These are phyloP conservation scores for Backusella psychrophila DNA, from an alignment of 192 early-diverging fungal genomes.

Conservation along the genomic window DNA sequence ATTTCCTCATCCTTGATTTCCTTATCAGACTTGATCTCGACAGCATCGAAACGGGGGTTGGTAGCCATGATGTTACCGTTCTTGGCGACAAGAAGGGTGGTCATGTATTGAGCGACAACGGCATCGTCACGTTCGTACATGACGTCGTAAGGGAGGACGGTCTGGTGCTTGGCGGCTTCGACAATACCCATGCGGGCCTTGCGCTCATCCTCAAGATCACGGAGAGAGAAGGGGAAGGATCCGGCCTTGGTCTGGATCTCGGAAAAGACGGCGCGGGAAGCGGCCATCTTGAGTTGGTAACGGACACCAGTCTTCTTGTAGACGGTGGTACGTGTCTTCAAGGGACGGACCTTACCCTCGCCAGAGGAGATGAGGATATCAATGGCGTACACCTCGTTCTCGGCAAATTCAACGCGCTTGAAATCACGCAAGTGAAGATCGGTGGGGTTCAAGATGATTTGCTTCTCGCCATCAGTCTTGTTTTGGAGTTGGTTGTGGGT, in stretches of 20 bases:
- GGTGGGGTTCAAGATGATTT: constrained; percentile 89
- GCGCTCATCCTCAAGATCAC: constrained; percentile 86
- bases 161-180: constrained; percentile 82
- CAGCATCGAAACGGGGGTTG: constrained; percentile 69
- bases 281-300: constrained; percentile 87
- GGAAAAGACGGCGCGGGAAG: constrained; percentile 69
- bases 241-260: constrained; percentile 81
- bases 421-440: constrained; percentile 73
- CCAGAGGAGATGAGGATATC: constrained; percentile 89
- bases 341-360: constrained; percentile 78
- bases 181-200: constrained; percentile 90
- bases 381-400: constrained; percentile 91
- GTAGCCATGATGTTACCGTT: constrained; percentile 87
- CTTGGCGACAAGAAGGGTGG: constrained; percentile 89
- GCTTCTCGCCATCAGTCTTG: constrained; percentile 88
- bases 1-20: constrained; percentile 79
- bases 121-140: constrained; percentile 77
- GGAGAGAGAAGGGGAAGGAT: constrained; percentile 85
- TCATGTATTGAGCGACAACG: constrained; percentile 86
- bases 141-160: constrained; percentile 81
- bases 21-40: constrained; percentile 83
- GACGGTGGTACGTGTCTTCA: constrained; percentile 79
- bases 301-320: constrained; percentile 84
- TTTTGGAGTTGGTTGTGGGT: constrained; percentile 85
- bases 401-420: constrained; percentile 64